Conservation (phyloP, 129 eudicot genomes). For the Oenanthe sinensis region DNA sequence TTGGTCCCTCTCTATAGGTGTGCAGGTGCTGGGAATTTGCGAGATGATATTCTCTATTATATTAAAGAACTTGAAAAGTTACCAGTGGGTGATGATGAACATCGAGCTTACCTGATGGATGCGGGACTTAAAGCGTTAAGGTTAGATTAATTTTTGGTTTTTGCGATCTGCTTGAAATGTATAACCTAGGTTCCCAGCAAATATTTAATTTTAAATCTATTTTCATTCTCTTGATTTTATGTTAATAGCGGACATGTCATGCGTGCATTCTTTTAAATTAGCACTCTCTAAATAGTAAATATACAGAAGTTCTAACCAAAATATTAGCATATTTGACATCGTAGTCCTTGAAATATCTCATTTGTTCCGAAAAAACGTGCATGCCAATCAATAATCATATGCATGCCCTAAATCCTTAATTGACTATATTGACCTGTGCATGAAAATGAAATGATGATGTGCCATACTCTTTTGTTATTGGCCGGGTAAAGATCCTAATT, state of each 20-base stretch:
- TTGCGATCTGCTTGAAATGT: not conserved
- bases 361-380: not conserved
- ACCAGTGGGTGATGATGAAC: constrained; percentile 57
- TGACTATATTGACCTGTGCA: not conserved
- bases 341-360: not conserved
- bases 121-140: constrained; percentile 67
- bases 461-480: not conserved
- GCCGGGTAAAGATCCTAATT: not conserved
- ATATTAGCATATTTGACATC: not conserved
- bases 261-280: not conserved
- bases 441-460: not conserved
- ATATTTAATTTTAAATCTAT: not conserved
- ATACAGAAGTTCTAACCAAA: not conserved
- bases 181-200: not conserved
- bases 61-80: constrained; percentile 60
- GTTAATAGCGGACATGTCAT: not conserved
- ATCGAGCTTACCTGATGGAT: constrained; percentile 73
- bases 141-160: constrained; percentile 3
- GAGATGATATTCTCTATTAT: constrained; percentile 66
- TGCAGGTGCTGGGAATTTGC: constrained; percentile 96
- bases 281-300: not conserved
- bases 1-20: constrained; percentile 42
- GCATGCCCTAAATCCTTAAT: not conserved
- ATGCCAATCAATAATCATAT: not conserved
- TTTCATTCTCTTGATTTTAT: not conserved